Percentiles rank a stretch among this genome's conserved stretches.
These are phyloP conservation scores for Pisolithus orientalis DNA, from an alignment of 768 basidiomycete species.

Conservation along the genomic window DNA sequence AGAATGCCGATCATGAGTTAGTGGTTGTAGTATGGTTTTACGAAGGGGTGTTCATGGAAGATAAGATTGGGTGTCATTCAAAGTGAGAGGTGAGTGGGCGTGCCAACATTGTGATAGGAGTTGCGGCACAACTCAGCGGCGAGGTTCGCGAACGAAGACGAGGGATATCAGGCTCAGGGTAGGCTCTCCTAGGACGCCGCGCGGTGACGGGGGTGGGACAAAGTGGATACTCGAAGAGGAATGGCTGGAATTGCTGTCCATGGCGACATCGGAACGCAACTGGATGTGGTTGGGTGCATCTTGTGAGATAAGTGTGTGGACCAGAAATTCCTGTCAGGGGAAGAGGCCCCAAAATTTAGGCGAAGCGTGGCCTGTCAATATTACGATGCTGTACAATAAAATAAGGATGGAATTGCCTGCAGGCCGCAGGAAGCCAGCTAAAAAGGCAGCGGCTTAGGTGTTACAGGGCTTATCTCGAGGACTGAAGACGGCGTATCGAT, in stretches of 20 bases:
- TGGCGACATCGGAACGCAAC: background rate
- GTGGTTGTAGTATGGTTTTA: background rate
- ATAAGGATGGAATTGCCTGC: conserved; percentile 9
- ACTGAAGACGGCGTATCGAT: conserved; percentile 4
- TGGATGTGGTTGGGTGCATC: too few species aligned
- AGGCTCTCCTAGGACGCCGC: conserved; percentile 27
- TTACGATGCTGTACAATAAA: conserved; percentile 3
- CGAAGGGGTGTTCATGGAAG: background rate
- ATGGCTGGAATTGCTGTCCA: conserved; percentile 2
- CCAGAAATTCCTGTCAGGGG: conserved; percentile 1
- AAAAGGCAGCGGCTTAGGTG: conserved; percentile 10
- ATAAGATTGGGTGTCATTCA: background rate
- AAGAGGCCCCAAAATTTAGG: conserved; percentile 25
- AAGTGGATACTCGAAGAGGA: conserved; percentile 4
- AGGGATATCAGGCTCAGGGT: background rate
- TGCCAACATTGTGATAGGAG: background rate
- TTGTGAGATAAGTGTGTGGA: conserved; percentile 1
- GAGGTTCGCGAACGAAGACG: background rate
- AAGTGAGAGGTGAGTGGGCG: background rate
- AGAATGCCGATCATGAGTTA: background rate
- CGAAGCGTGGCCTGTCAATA: conserved; percentile 17
- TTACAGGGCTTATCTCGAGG: conserved; percentile 9
- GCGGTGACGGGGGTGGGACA: conserved; percentile 9
- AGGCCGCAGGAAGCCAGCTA: conserved; percentile 15
- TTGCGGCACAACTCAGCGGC: background rate